phyloP scores from a whole-genome alignment of 1,284 basidiomycete genomes.

The Boletus mariae region DNA sequence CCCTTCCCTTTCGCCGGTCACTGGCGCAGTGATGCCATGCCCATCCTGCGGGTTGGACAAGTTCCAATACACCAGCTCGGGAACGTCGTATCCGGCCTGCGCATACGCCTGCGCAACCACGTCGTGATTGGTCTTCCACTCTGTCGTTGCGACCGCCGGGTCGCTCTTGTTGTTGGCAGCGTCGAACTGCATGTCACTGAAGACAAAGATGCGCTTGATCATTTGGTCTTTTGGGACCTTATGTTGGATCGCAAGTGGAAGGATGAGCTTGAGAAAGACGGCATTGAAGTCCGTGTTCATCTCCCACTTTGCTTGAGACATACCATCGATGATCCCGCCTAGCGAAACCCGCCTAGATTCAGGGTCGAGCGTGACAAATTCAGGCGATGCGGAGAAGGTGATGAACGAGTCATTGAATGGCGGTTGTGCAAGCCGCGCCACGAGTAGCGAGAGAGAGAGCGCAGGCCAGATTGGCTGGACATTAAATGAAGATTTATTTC shows the following conservation, averaged over 20 bases:
- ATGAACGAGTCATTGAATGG: slow-evolving; percentile 67
- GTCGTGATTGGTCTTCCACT: slow-evolving; percentile 58
- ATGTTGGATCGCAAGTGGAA: slow-evolving; percentile 53
- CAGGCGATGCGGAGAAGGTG: slow-evolving; percentile 55
- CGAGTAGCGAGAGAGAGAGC: slow-evolving; percentile 61
- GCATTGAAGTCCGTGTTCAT: slow-evolving; percentile 60
- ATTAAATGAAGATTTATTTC: not conserved
- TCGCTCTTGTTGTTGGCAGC: not conserved
- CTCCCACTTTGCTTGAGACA: slow-evolving; percentile 43
- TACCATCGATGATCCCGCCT: slow-evolving; percentile 35
- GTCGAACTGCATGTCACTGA: slow-evolving; percentile 79
- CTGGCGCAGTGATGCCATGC: slow-evolving; percentile 40
- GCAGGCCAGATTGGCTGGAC: slow-evolving; percentile 54
- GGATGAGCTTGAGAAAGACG: slow-evolving; percentile 56
- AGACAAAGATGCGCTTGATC: slow-evolving; percentile 72
- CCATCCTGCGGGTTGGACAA: slow-evolving; percentile 1
- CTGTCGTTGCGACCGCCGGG: not conserved
- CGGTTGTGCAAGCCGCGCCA: slow-evolving; percentile 55
- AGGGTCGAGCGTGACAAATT: slow-evolving; percentile 48
- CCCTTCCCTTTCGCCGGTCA: slow-evolving; percentile 48
- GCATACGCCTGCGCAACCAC: slow-evolving; percentile 2
- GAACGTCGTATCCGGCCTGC: slow-evolving; percentile 1
- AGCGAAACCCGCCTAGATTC: slow-evolving; percentile 31
- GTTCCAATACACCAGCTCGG: slow-evolving; percentile 4
- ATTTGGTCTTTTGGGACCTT: slow-evolving; percentile 62